A percentile compares a stretch with the other conserved stretches of the same genome.
phyloP scores from a whole-genome alignment of 2,329 filamentous ascomycete genomes.

The Hypoxylon sp. region DNA sequence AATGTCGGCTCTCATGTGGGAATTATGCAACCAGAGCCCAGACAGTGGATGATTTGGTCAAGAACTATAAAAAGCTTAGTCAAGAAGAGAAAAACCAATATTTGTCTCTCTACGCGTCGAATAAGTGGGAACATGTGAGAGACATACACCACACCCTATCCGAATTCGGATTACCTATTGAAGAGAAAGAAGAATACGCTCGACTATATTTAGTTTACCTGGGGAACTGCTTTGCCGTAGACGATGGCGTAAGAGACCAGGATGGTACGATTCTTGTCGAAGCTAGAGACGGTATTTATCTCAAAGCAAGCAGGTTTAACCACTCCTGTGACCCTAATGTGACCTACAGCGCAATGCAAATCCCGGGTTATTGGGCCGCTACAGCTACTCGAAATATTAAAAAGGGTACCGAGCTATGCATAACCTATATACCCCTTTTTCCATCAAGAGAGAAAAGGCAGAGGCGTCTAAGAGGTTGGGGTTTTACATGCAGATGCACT shows the following conservation, averaged over 20 bases:
- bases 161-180: background rate
- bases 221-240: conserved; percentile 22
- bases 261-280: background rate
- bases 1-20: background rate
- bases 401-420: conserved; percentile 25
- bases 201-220: background rate
- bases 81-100: background rate
- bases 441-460: background rate
- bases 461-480: background rate
- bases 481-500: conserved; percentile 21
- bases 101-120: background rate
- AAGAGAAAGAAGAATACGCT: background rate
- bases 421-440: conserved; percentile 24
- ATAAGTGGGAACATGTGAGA: background rate
- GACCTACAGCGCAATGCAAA: background rate
- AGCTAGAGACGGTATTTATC: conserved; percentile 13
- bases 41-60: background rate
- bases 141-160: background rate
- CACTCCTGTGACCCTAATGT: conserved; percentile 39
- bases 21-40: background rate
- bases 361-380: conserved; percentile 5
- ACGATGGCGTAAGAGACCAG: too few species aligned
- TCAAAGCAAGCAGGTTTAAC: conserved; percentile 34
- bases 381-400: conserved; percentile 18
- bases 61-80: background rate